Conservation (phyloP, 2,329 filamentous ascomycete species). For the Paraconiothyrium sp. region DNA sequence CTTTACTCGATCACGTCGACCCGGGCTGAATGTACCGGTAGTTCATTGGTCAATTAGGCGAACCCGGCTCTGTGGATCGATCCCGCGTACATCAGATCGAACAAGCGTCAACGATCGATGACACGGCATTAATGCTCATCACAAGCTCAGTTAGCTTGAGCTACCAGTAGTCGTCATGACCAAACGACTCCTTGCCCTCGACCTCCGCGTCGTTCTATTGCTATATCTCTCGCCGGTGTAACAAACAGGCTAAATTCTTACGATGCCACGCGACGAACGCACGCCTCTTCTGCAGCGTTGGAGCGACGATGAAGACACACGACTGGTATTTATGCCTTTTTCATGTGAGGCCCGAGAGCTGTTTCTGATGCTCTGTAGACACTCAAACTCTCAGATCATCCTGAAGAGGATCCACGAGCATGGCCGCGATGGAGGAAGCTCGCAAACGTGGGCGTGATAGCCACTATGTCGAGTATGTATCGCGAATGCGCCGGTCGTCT, state of each 20-base stretch:
- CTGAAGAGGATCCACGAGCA: slow-evolving; percentile 55
- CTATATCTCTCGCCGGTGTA: neutral
- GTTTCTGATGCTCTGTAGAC: slow-evolving; percentile 21
- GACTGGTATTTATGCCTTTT: slow-evolving; percentile 34
- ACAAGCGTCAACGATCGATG: slow-evolving; percentile 12
- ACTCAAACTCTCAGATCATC: slow-evolving; percentile 37
- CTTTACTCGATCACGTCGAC: too few relatives aligned
- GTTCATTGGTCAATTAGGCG: neutral
- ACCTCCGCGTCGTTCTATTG: neutral
- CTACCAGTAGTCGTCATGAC: slow-evolving; percentile 4
- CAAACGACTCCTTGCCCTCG: neutral
- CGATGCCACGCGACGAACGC: slow-evolving; percentile 46
- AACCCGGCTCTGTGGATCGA: neutral
- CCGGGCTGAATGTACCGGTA: neutral
- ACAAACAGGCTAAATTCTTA: neutral
- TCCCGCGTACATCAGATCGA: slow-evolving; percentile 1
- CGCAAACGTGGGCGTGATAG: slow-evolving; percentile 61
- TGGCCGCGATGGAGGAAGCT: slow-evolving; percentile 58
- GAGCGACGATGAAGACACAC: slow-evolving; percentile 42
- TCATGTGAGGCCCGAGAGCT: slow-evolving; percentile 19
- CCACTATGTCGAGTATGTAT: slow-evolving; percentile 57
- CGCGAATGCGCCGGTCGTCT: neutral
- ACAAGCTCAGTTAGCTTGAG: slow-evolving; percentile 2
- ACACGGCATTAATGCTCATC: slow-evolving; percentile 4
- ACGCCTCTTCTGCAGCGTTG: slow-evolving; percentile 50